Percentiles rank a stretch among this genome's conserved stretches.
Conservation (phyloP, 1,284 basidiomycete genomes). For the Gymnopus androsaceus region DNA sequence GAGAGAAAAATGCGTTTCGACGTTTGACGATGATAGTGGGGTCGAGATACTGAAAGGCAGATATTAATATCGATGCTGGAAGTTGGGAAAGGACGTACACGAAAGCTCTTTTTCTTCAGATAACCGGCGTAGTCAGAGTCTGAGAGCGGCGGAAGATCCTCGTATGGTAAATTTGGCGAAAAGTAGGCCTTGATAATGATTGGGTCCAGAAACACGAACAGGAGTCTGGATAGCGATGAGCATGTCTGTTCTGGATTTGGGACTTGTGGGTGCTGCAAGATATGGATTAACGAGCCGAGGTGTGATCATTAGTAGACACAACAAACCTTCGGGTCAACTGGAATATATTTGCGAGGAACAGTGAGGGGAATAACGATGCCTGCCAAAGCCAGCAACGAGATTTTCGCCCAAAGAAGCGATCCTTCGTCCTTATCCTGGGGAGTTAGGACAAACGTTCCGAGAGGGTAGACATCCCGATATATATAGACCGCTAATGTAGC, state of each 20-base stretch:
- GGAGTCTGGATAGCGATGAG: constrained; percentile 45
- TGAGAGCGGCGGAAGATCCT: constrained; percentile 46
- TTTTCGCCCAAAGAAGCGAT: constrained; percentile 28
- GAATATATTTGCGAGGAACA: constrained; percentile 31
- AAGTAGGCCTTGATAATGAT: constrained; percentile 38
- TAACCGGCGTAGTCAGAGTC: constrained; percentile 44
- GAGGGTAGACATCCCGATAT: constrained; percentile 58
- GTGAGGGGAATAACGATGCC: constrained; percentile 30
- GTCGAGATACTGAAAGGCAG: constrained; percentile 10
- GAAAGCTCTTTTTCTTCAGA: constrained; percentile 28
- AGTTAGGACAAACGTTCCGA: constrained; percentile 39
- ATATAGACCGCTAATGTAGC: constrained; percentile 35
- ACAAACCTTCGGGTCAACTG: constrained; percentile 33
- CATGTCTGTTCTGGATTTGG: constrained; percentile 59
- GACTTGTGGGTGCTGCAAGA: constrained; percentile 33
- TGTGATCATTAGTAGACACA: not conserved
- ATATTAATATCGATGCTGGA: constrained; percentile 27
- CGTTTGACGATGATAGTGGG: constrained; percentile 11
- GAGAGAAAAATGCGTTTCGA: constrained; percentile 30
- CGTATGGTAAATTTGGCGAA: constrained; percentile 31
- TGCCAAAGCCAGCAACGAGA: constrained; percentile 23
- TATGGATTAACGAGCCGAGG: not conserved
- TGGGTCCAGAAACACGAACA: constrained; percentile 51
- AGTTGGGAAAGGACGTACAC: constrained; percentile 32
- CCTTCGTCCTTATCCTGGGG: constrained; percentile 29